Evolutionary conservation across 169 alveolate species (phyloP).

Genomic region (Theileria luwenshuni): DNA sequence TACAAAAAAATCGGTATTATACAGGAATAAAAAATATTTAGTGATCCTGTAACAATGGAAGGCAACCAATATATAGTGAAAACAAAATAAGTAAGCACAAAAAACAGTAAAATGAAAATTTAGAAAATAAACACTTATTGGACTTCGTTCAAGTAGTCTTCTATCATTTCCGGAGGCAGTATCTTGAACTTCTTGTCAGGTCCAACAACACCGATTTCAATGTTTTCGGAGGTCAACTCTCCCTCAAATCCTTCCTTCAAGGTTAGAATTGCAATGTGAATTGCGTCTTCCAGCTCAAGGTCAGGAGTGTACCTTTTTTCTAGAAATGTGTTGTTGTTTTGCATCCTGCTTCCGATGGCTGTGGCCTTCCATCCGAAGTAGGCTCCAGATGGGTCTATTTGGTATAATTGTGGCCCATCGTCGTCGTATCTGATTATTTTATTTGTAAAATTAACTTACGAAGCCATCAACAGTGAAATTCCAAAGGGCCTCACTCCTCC

Average conservation of each 20-base stretch:
- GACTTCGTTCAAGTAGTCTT: conserved; percentile 91
- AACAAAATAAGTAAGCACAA: not conserved
- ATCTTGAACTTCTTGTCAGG: conserved; percentile 85
- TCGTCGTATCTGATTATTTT: conserved; percentile 76
- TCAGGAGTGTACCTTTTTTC: conserved; percentile 96
- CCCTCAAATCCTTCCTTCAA: conserved; percentile 96
- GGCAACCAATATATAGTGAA: not conserved
- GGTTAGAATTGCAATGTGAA: conserved; percentile 91
- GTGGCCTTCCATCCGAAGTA: conserved; percentile 98
- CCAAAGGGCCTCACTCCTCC: conserved; percentile 99
- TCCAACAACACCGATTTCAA: conserved; percentile 95
- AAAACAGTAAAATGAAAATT: not conserved
- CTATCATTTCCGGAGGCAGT: conserved; percentile 85
- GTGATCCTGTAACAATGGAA: not conserved
- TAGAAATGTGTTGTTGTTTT: conserved; percentile 93
- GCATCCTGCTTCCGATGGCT: conserved; percentile 96
- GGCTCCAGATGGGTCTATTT: conserved; percentile 98
- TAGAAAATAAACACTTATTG: conserved; percentile 24
- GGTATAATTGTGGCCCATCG: conserved; percentile 89
- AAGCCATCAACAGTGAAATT: conserved; percentile 93
- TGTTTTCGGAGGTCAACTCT: conserved; percentile 93
- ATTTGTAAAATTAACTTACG: conserved; percentile 43
- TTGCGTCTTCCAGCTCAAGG: conserved; percentile 94
- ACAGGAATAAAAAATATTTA: not conserved
- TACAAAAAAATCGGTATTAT: not conserved